A percentile compares a stretch with the other conserved stretches of the same genome.
Evolutionary conservation across 2,329 filamentous ascomycete species (phyloP).

Genomic region (Cladosporium sp.): DNA sequence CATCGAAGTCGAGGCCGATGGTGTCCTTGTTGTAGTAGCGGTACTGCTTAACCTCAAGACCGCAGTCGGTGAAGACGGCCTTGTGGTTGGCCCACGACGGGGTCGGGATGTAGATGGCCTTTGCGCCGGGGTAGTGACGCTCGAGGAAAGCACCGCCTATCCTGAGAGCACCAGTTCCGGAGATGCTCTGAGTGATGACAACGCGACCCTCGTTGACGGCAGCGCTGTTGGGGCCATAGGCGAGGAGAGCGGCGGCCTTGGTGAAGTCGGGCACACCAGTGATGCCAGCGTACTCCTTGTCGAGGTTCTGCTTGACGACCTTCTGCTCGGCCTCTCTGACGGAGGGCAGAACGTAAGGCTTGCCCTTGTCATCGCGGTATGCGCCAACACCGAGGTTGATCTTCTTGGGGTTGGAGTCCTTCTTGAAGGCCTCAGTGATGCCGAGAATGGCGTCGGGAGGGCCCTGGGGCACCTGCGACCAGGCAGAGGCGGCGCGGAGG

Average conservation of each 20-base stretch:
- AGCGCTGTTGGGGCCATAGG: conserved; percentile 78
- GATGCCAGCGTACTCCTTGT: conserved; percentile 98
- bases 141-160: conserved; percentile 91
- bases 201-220: conserved; percentile 71
- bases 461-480: conserved; percentile 87
- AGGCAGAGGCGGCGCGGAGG: conserved; percentile 69
- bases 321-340: conserved; percentile 86
- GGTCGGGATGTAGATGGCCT: conserved; percentile 94
- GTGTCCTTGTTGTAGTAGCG: conserved; percentile 99
- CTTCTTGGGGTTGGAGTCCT: conserved; percentile 71
- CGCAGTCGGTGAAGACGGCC: conserved; percentile 91
- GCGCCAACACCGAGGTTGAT: conserved; percentile 99
- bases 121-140: conserved; percentile 84
- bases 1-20: conserved; percentile 95
- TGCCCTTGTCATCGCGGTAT: conserved; percentile 97
- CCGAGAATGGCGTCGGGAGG: conserved; percentile 79
- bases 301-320: conserved; percentile 70
- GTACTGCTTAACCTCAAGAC: conserved; percentile 90
- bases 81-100: conserved; percentile 99
- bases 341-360: conserved; percentile 95
- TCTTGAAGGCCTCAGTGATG: conserved; percentile 99
- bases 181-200: conserved; percentile 96
- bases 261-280: conserved; percentile 94
- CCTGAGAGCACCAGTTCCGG: conserved; percentile 90
- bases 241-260: conserved; percentile 82